phyloP scores from a whole-genome alignment of 2,329 filamentous ascomycete species.

The Arthrobotrys conoides region DNA sequence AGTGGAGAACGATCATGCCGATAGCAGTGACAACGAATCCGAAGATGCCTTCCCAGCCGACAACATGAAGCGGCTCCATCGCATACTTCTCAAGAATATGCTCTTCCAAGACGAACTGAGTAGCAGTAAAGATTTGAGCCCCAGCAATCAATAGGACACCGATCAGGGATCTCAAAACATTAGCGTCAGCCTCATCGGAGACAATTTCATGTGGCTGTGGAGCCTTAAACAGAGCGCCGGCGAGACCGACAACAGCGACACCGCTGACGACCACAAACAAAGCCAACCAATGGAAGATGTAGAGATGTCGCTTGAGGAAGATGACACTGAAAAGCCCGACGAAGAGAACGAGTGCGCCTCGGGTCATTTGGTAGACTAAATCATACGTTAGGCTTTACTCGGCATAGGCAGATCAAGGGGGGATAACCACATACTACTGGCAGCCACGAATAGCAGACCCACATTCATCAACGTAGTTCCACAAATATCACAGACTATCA shows the following conservation, averaged over 20 bases:
- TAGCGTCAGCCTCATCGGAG: constrained; percentile 65
- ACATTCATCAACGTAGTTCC: constrained; percentile 98
- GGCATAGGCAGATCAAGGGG: not conserved
- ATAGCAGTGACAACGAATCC: constrained; percentile 84
- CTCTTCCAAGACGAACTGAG: constrained; percentile 96
- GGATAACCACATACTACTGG: constrained; percentile 73
- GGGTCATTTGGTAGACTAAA: constrained; percentile 92
- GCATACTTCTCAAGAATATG: constrained; percentile 85
- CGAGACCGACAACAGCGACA: constrained; percentile 89
- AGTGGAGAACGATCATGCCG: constrained; percentile 84
- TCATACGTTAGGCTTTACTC: constrained; percentile 17
- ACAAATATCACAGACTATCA: constrained; percentile 84
- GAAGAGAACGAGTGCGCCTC: constrained; percentile 93
- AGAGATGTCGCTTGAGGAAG: constrained; percentile 84
- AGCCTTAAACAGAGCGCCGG: constrained; percentile 84
- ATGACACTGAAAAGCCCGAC: constrained; percentile 95
- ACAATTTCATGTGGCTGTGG: constrained; percentile 68
- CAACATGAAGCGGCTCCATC: constrained; percentile 88
- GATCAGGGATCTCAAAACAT: constrained; percentile 78
- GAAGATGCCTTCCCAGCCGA: constrained; percentile 96
- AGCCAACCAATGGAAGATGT: constrained; percentile 92
- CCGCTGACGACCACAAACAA: constrained; percentile 88
- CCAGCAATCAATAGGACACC: constrained; percentile 92
- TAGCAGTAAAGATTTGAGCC: constrained; percentile 95
- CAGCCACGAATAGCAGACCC: constrained; percentile 90